Evolutionary conservation across 768 basidiomycete species (phyloP), one percentile per base, ranked within the genome.

Genomic region (Macrocybe gigantea): DNA sequence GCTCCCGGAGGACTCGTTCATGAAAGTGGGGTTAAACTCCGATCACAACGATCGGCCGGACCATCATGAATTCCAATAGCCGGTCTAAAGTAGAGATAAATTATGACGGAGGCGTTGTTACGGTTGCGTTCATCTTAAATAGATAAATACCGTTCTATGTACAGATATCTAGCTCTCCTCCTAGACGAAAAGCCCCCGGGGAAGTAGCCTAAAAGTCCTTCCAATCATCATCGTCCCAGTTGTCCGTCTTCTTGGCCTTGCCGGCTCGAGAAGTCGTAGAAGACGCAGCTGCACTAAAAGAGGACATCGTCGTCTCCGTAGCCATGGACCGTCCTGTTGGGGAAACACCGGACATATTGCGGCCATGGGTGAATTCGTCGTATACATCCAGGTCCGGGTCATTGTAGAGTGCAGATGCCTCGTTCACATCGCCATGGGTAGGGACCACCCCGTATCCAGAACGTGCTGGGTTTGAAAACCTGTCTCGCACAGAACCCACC

Each of bases 181-280:
- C 22, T 4, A 22, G 22, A 1, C 4, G 4, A 22, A 22, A 2
- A 22, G 22, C 22, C 22, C 22, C 22, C 22, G 4, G 22, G 22
- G 4, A 43, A 38, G 47, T 46, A 53, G 39, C 57, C 70, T 78
- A 89, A 55, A 88, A 88, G 60, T 87, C 85, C 64, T 88, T 82
- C 87, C 87, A 89, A 42, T 86, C 86, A 52, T 83, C 83, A 22
- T 22, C 22, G 52, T 85, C 80, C 82, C 87, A 88, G 37, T 78
- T 80, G 52, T 74, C 79, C 44, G 71, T 71, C 60, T 77, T 76
- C 14, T 63, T 53, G 4, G 66, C 56, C 7, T 59, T 52, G 10
- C 59, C 47, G 32, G 60, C 52, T 29, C 59, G 51, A 9, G 49
- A n/a, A 45, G 49, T 9, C n/a, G 47, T 42, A 30, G 31, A 39